These are phyloP conservation scores for Tetrapisispora namnaoensis DNA, from an alignment of 805 yeast species.

Conservation along the genomic window DNA sequence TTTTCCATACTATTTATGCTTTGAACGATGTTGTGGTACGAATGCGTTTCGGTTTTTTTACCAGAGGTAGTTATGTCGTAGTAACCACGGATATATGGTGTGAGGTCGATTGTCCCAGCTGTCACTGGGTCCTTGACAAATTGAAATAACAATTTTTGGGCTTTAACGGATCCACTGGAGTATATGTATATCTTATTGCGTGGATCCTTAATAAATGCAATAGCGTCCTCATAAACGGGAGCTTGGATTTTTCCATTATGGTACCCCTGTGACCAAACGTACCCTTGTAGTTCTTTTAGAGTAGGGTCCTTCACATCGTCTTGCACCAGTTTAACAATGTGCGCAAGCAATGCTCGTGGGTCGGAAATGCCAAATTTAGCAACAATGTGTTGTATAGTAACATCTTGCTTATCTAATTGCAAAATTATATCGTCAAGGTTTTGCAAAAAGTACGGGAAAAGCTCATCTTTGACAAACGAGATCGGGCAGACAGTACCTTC, in stretches of 20 bases:
- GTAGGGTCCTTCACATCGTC: constrained; percentile 69
- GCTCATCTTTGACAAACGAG: constrained; percentile 67
- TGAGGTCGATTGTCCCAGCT: constrained; percentile 38
- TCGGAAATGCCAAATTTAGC: constrained; percentile 18
- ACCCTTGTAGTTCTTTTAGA: constrained; percentile 73
- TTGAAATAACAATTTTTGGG: constrained; percentile 69
- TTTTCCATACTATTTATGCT: constrained; percentile 9
- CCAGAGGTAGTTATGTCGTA: constrained; percentile 85
- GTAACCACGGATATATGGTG: constrained; percentile 48
- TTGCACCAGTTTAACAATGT: constrained; percentile 49
- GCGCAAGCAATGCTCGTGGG: constrained; percentile 29
- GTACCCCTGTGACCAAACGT: constrained; percentile 75
- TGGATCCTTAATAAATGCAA: constrained; percentile 37
- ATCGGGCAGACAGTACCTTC: constrained; percentile 95
- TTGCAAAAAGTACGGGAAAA: constrained; percentile 65
- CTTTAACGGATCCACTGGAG: constrained; percentile 83
- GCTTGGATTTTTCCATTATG: constrained; percentile 65
- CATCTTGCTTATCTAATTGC: constrained; percentile 6
- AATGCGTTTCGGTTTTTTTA: constrained; percentile 44
- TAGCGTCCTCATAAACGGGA: constrained; percentile 68
- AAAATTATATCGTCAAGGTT: constrained; percentile 37
- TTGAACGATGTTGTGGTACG: constrained; percentile 49
- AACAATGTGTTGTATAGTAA: constrained; percentile 18
- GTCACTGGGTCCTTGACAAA: constrained; percentile 40
- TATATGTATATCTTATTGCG: constrained; percentile 50